phyloP scores from a whole-genome alignment of 768 basidiomycete species.

The Mycena alexandri region DNA sequence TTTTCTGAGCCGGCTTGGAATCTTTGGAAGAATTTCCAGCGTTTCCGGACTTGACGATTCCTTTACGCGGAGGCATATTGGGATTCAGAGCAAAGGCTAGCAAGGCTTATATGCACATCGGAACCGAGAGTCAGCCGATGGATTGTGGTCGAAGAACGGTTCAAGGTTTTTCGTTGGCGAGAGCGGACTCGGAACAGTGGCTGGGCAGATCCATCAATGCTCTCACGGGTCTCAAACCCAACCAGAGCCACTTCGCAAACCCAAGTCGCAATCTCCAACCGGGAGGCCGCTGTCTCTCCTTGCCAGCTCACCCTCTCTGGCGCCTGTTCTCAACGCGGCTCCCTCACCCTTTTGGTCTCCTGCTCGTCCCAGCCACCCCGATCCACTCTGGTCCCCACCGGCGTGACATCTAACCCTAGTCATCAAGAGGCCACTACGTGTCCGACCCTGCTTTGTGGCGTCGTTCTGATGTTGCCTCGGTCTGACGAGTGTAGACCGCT shows the following conservation, averaged over 20 bases:
- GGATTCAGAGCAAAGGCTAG: neutral
- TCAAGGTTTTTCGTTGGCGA: too few species aligned
- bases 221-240: conserved; percentile 3
- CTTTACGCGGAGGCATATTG: conserved; percentile 78
- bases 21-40: conserved; percentile 88
- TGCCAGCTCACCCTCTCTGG: conserved; percentile 24
- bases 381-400: conserved; percentile 32
- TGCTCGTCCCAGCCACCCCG: conserved; percentile 31
- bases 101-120: neutral
- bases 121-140: neutral
- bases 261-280: conserved; percentile 21
- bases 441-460: conserved; percentile 24
- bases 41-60: conserved; percentile 90
- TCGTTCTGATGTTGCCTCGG: conserved; percentile 12
- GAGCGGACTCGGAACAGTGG: neutral
- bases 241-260: conserved; percentile 33
- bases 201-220: conserved; percentile 13
- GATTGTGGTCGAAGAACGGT: too few species aligned
- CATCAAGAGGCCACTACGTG: conserved; percentile 26
- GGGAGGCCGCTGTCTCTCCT: conserved; percentile 28
- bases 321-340: conserved; percentile 26
- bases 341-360: conserved; percentile 28
- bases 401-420: conserved; percentile 38
- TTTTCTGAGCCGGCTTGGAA: conserved; percentile 38
- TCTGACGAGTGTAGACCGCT: conserved; percentile 25